Conservation (phyloP, 768 basidiomycete genomes). For the Naganishia randhawae region DNA sequence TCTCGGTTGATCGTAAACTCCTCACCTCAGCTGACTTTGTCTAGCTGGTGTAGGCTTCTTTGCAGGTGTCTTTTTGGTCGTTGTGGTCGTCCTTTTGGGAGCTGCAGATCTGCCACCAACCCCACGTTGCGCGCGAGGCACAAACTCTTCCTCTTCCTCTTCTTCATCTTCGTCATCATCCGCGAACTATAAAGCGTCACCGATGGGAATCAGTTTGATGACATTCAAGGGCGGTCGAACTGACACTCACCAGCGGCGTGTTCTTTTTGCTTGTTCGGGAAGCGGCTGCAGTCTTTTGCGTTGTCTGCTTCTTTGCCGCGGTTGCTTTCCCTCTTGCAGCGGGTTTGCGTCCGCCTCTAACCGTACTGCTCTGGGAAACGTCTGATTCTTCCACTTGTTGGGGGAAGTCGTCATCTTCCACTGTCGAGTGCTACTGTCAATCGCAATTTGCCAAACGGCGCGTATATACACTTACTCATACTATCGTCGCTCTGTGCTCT, state of each 20-base stretch:
- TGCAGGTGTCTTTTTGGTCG: conserved; percentile 50
- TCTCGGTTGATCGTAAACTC: not conserved
- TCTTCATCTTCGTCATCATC: conserved; percentile 40
- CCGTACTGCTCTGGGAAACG: conserved; percentile 16
- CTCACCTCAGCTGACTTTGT: conserved; percentile 33
- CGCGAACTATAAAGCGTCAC: conserved; percentile 34
- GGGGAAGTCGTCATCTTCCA: conserved; percentile 27
- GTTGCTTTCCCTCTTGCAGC: conserved; percentile 66
- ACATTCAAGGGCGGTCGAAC: not conserved
- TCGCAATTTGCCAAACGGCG: not conserved
- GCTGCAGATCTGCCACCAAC: conserved; percentile 32
- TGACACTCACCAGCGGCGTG: conserved; percentile 39
- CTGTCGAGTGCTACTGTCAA: not conserved
- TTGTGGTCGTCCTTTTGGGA: conserved; percentile 29
- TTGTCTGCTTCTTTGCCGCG: conserved; percentile 20
- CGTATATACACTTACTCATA: conserved; percentile 40
- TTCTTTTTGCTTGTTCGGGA: conserved; percentile 40
- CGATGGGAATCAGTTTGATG: not conserved
- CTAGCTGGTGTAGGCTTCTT: conserved; percentile 59
- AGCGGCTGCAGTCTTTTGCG: conserved; percentile 44
- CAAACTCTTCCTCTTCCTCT: conserved; percentile 43
- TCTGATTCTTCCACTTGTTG: conserved; percentile 9
- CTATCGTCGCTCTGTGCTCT: conserved; percentile 45
- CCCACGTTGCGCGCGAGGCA: conserved; percentile 35
- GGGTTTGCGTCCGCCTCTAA: conserved; percentile 62